These are phyloP conservation scores for Halophytophthora polymorphica DNA, from an alignment of 352 stramenopile species.

Conservation along the genomic window DNA sequence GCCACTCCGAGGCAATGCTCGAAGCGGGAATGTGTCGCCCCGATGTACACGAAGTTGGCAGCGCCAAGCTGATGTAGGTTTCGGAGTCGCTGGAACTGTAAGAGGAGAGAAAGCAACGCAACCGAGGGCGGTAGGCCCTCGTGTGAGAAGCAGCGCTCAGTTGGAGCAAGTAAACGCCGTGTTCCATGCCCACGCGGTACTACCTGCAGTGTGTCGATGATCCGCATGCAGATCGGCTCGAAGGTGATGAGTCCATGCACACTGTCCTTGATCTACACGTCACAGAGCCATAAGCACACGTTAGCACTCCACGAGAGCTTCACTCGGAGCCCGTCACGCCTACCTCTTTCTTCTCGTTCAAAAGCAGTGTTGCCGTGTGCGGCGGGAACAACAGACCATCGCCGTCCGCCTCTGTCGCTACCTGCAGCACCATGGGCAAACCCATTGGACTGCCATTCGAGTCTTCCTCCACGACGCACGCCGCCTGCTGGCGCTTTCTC, in stretches of 20 bases:
- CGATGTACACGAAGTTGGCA: constrained; percentile 87
- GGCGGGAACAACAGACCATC: not conserved
- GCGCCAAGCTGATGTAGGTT: constrained; percentile 93
- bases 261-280: constrained; percentile 73
- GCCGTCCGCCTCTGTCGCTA: not conserved
- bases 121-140: not conserved
- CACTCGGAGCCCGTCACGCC: not conserved
- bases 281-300: constrained; percentile 1
- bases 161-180: no score
- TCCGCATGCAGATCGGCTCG: constrained; percentile 76
- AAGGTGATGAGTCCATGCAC: constrained; percentile 76
- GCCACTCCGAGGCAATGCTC: constrained; percentile 93
- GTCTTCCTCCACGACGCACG: not conserved
- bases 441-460: constrained; percentile 1
- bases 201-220: constrained; percentile 80
- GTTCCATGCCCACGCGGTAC: no score
- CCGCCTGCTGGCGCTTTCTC: not conserved
- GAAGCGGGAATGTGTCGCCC: constrained; percentile 74
- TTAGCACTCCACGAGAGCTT: not conserved
- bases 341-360: constrained; percentile 58
- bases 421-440: constrained; percentile 6
- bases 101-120: not conserved
- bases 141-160: not conserved
- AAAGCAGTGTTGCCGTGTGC: constrained; percentile 4
- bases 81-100: constrained; percentile 92